These are phyloP conservation scores for Aspergillus felis DNA, from an alignment of 2,329 filamentous ascomycete genomes.

Conservation along the genomic window DNA sequence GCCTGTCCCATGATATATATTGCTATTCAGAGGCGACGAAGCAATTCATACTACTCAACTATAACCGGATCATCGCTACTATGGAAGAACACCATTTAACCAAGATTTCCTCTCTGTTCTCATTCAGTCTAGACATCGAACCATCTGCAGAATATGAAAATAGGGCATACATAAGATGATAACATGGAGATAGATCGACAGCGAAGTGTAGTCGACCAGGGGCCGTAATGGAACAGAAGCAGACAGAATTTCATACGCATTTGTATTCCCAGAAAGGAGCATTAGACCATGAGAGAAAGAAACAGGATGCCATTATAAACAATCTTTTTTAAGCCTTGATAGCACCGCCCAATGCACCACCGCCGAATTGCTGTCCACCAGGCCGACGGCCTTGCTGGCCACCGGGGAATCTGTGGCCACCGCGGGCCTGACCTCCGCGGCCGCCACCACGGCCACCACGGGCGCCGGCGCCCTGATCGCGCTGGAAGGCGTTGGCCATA, in stretches of 20 bases:
- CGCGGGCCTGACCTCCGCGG: slow-evolving; percentile 35
- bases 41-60: not conserved
- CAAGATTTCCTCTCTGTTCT: slow-evolving; percentile 3
- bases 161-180: slow-evolving; percentile 13
- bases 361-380: slow-evolving; percentile 48
- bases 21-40: not conserved
- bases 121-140: slow-evolving; percentile 17
- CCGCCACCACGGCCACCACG: slow-evolving; percentile 57
- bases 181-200: slow-evolving; percentile 5
- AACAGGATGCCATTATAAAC: slow-evolving; percentile 33
- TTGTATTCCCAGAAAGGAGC: slow-evolving; percentile 20
- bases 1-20: not conserved
- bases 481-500: slow-evolving; percentile 90
- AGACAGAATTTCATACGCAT: slow-evolving; percentile 17
- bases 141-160: slow-evolving; percentile 17
- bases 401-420: slow-evolving; percentile 34
- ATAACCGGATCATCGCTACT: not conserved
- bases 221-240: slow-evolving; percentile 9
- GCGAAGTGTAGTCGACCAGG: not conserved
- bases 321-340: slow-evolving; percentile 46
- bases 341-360: slow-evolving; percentile 49
- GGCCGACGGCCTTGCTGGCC: slow-evolving; percentile 42
- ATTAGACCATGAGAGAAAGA: slow-evolving; percentile 17
- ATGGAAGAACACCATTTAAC: not conserved
- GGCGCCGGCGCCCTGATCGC: slow-evolving; percentile 74